Conservation (phyloP, 352 stramenopile genomes). For the Globisporangium paddicum region DNA sequence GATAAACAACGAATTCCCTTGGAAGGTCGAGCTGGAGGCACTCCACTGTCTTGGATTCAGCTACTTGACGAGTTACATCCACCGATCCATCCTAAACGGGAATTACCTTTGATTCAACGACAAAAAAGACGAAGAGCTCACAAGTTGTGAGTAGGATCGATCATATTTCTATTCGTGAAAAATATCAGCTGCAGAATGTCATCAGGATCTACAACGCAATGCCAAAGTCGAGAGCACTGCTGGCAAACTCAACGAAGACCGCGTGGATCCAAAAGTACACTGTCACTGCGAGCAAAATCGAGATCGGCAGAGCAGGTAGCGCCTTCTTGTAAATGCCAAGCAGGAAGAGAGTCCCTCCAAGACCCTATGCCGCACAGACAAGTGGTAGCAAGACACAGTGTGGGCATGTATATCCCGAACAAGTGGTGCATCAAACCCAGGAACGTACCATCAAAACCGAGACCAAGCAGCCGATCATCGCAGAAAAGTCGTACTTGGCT, state of each 20-base stretch:
- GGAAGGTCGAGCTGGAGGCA: constrained; percentile 81
- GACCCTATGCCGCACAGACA: constrained; percentile 37
- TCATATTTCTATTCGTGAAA: constrained; percentile 5
- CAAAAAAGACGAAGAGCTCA: neutral
- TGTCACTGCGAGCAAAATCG: constrained; percentile 69
- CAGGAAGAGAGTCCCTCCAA: constrained; percentile 94
- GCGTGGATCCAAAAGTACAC: constrained; percentile 81
- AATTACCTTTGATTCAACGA: constrained; percentile 35
- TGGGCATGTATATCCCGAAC: neutral
- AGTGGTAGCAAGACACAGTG: constrained; percentile 8
- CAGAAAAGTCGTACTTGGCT: constrained; percentile 93
- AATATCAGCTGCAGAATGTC: neutral
- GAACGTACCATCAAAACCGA: constrained; percentile 88
- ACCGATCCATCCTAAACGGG: constrained; percentile 33
- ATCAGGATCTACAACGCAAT: constrained; percentile 15
- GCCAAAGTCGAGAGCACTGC: constrained; percentile 30
- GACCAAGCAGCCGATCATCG: constrained; percentile 93
- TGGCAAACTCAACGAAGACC: constrained; percentile 67
- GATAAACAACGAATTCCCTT: constrained; percentile 32
- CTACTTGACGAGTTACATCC: constrained; percentile 59
- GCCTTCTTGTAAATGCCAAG: constrained; percentile 94
- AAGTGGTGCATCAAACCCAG: neutral
- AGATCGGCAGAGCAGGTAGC: constrained; percentile 96
- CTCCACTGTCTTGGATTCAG: constrained; percentile 74
- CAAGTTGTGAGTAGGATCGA: constrained; percentile 8